Conservation (phyloP, 495 filamentous ascomycete genomes). For the Aspergillus leporis region DNA sequence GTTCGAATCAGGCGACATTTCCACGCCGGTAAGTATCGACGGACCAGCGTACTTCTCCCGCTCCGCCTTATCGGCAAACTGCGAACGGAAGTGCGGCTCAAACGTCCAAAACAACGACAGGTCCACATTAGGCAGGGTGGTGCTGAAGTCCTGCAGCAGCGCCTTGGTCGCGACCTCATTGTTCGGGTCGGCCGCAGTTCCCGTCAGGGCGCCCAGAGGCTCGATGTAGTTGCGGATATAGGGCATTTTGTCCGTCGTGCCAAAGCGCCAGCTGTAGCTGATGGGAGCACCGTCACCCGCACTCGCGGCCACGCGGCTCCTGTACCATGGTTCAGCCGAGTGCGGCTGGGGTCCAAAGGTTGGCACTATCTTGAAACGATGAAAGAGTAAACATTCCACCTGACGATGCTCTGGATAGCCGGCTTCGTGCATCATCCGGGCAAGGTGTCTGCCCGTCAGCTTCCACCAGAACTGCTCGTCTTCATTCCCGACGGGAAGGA, state of each 20-base stretch:
- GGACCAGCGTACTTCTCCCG: constrained; percentile 5
- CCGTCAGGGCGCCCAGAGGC: constrained; percentile 7
- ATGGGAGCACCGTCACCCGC: constrained; percentile 9
- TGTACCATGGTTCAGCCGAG: constrained; percentile 1
- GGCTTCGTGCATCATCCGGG: constrained; percentile 13
- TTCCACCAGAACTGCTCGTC: constrained; percentile 13
- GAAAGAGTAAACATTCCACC: constrained; percentile 9
- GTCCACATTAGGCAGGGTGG: constrained; percentile 4
- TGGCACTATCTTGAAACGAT: constrained; percentile 10
- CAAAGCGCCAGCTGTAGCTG: constrained; percentile 12
- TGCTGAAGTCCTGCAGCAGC: constrained; percentile 3
- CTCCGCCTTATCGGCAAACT: constrained; percentile 1
- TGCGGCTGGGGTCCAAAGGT: constrained; percentile 6
- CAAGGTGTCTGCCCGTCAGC: constrained; percentile 9
- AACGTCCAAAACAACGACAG: constrained; percentile 10
- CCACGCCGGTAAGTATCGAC: constrained; percentile 5
- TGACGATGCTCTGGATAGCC: constrained; percentile 10
- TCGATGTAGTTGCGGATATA: constrained; percentile 14
- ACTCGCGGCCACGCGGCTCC: constrained; percentile 10
- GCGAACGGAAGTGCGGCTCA: neutral
- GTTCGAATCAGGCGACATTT: constrained; percentile 5
- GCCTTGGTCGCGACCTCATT: constrained; percentile 11
- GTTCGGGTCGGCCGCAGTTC: constrained; percentile 10
- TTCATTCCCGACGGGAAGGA: constrained; percentile 7
- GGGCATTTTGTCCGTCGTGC: neutral